phyloP scores from a whole-genome alignment of 352 stramenopile species.

The Phytophthora cryptogea region DNA sequence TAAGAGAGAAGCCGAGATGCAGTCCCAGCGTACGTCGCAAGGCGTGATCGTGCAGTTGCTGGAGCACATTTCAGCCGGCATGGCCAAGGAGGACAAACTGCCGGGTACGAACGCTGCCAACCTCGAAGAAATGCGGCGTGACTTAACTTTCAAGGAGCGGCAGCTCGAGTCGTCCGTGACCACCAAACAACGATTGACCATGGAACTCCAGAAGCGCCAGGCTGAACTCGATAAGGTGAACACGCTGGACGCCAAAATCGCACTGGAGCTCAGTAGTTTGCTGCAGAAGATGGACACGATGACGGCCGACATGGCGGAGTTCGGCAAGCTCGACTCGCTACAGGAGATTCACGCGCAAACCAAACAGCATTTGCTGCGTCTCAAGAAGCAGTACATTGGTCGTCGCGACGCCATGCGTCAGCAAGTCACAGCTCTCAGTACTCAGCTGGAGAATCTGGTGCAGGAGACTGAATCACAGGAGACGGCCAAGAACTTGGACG shows the following conservation, averaged over 20 bases:
- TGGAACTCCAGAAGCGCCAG: conserved; percentile 88
- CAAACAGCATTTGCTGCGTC: conserved; percentile 71
- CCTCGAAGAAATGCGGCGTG: conserved; percentile 87
- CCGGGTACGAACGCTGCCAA: conserved; percentile 56
- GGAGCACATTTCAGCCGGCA: conserved; percentile 87
- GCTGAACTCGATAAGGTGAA: conserved; percentile 92
- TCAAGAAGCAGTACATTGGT: conserved; percentile 85
- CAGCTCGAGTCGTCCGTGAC: conserved; percentile 91
- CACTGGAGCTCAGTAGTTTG: conserved; percentile 80
- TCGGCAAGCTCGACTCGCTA: conserved; percentile 87
- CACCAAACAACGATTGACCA: conserved; percentile 86
- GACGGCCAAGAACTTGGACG: conserved; percentile 78
- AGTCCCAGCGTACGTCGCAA: conserved; percentile 60
- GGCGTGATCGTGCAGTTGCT: conserved; percentile 89
- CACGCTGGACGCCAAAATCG: conserved; percentile 89
- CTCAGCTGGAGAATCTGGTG: conserved; percentile 79
- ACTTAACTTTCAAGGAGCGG: conserved; percentile 92
- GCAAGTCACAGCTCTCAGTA: conserved; percentile 69
- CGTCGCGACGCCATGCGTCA: conserved; percentile 86
- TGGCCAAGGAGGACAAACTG: conserved; percentile 80
- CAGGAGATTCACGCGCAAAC: conserved; percentile 81
- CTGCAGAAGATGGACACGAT: conserved; percentile 89
- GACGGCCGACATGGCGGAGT: conserved; percentile 87
- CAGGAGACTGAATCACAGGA: conserved; percentile 75
- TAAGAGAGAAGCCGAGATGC: conserved; percentile 68